Percentiles rank a stretch among this genome's conserved stretches.
These are phyloP conservation scores for Colletotrichum aenigma DNA, from an alignment of 2,329 filamentous ascomycete genomes.

Conservation along the genomic window DNA sequence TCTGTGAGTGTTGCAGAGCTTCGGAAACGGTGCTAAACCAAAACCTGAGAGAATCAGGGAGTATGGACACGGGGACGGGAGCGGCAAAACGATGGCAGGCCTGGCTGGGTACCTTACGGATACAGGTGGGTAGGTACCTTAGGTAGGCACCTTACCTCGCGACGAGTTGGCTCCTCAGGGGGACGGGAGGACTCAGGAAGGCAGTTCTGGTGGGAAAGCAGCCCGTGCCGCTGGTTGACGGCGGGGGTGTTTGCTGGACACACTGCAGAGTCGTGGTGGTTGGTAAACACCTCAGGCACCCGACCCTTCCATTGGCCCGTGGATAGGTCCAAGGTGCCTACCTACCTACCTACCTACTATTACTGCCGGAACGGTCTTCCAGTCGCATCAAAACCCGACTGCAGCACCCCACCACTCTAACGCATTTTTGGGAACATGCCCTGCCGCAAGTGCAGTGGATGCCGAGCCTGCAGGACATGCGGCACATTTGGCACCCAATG, in stretches of 20 bases:
- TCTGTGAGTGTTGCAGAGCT: neutral
- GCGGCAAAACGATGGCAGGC: neutral
- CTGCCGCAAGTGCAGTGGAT: constrained; percentile 13
- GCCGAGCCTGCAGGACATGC: constrained; percentile 18
- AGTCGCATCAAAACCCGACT: neutral
- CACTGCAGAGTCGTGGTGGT: neutral
- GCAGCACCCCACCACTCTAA: constrained; percentile 11
- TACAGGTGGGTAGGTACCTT: neutral
- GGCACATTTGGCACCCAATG: constrained; percentile 13
- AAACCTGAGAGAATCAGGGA: neutral
- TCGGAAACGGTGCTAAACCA: neutral
- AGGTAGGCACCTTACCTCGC: neutral
- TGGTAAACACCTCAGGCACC: neutral
- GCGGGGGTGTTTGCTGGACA: neutral
- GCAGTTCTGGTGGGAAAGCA: neutral
- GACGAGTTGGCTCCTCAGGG: neutral
- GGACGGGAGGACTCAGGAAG: neutral
- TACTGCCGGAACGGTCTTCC: neutral
- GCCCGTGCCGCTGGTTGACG: neutral
- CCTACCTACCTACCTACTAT: no score
- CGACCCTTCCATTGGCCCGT: no score
- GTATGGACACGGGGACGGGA: neutral
- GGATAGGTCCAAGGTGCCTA: neutral
- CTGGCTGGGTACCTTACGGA: neutral
- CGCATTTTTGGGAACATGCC: constrained; percentile 3